Evolutionary conservation across 2,329 filamentous ascomycete species (phyloP).

Genomic region (Rhytidhysteron rufulum): DNA sequence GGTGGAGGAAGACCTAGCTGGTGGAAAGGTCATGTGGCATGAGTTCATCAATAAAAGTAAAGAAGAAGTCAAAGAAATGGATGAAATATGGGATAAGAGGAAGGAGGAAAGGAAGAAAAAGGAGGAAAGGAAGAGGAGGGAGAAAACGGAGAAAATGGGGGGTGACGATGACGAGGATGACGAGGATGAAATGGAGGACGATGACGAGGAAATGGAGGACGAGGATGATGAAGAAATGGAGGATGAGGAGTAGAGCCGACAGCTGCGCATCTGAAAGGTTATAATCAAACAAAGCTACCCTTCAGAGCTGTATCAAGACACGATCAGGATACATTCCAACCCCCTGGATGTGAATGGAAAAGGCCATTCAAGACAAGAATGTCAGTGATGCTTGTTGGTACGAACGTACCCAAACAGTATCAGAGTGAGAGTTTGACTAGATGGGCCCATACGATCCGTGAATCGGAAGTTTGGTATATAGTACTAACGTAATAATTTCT

Average conservation of each 20-base stretch:
- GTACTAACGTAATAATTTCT: too few relatives aligned
- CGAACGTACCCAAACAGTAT: too few relatives aligned
- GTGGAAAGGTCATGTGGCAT: slow-evolving; percentile 95
- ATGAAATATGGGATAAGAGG: slow-evolving; percentile 76
- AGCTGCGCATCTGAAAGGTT: too few relatives aligned
- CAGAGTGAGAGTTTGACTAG: too few relatives aligned
- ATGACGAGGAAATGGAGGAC: slow-evolving; percentile 37
- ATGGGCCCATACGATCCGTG: too few relatives aligned
- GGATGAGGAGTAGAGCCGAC: slow-evolving; percentile 43
- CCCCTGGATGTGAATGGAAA: too few relatives aligned
- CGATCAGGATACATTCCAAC: too few relatives aligned
- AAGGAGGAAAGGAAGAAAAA: slow-evolving; percentile 75
- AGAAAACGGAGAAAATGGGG: slow-evolving; percentile 49
- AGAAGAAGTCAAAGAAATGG: slow-evolving; percentile 71
- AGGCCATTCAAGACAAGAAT: too few relatives aligned
- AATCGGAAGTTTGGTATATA: too few relatives aligned
- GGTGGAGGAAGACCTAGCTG: slow-evolving; percentile 89
- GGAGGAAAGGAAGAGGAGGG: slow-evolving; percentile 74
- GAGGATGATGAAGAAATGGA: slow-evolving; percentile 48
- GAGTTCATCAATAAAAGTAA: slow-evolving; percentile 85
- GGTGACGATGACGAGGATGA: slow-evolving; percentile 39
- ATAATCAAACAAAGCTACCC: too few relatives aligned
- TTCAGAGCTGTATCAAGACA: too few relatives aligned
- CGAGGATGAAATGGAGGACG: slow-evolving; percentile 42
- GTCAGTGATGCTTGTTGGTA: too few relatives aligned